A percentile compares a stretch with the other conserved stretches of the same genome.
Evolutionary conservation across 805 yeast species (phyloP).

Genomic region (Candida berthetii): DNA sequence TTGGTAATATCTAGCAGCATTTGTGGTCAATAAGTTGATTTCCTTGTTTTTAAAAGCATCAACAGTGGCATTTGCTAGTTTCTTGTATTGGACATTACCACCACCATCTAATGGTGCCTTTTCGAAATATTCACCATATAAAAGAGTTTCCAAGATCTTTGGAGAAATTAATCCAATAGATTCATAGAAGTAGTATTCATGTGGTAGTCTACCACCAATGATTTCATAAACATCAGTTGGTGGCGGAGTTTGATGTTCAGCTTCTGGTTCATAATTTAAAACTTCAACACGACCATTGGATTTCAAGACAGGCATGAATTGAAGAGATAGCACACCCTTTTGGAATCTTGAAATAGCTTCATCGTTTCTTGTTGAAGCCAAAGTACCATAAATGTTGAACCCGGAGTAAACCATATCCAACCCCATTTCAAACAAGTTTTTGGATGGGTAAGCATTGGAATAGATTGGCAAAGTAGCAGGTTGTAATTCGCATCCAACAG

Average conservation of each 20-base stretch:
- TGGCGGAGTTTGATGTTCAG: constrained; percentile 5
- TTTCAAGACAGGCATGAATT: constrained; percentile 69
- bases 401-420: constrained; percentile 33
- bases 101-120: constrained; percentile 66
- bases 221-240: constrained; percentile 82
- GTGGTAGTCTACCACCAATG: constrained; percentile 79
- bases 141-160: constrained; percentile 58
- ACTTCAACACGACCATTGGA: constrained; percentile 65
- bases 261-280: constrained; percentile 26
- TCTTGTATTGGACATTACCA: constrained; percentile 48
- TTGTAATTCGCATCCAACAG: constrained; percentile 75
- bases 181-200: constrained; percentile 76
- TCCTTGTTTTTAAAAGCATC: constrained; percentile 50
- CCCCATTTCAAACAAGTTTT: constrained; percentile 25
- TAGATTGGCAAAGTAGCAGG: constrained; percentile 52
- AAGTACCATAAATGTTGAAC: constrained; percentile 40
- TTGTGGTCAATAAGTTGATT: constrained; percentile 61
- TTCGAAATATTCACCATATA: constrained; percentile 56
- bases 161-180: constrained; percentile 69
- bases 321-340: constrained; percentile 63
- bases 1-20: constrained; percentile 81
- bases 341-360: constrained; percentile 45
- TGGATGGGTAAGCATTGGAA: constrained; percentile 23
- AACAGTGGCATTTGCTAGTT: constrained; percentile 40
- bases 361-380: constrained; percentile 41